Evolutionary conservation across 2,329 filamentous ascomycete genomes (phyloP).

Genomic region (Ophiocordyceps robertsii): DNA sequence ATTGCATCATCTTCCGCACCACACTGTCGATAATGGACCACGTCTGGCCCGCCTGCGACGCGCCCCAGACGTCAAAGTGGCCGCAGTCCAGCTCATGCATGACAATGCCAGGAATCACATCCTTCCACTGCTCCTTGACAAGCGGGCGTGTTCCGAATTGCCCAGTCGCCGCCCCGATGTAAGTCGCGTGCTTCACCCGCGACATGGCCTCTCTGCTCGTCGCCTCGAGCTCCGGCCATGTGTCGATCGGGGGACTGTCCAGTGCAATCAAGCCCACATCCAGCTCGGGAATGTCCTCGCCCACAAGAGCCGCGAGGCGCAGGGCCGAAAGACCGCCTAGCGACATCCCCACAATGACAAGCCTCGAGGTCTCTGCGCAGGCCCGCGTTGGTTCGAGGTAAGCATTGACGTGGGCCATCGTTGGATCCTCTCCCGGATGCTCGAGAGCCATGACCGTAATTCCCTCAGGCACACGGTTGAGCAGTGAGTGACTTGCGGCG

Average conservation of each 20-base stretch:
- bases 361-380: not conserved
- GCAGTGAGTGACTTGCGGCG: not conserved
- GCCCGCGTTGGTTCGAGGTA: not conserved
- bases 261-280: not conserved
- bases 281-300: not conserved
- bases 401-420: not conserved
- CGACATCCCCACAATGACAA: slow-evolving; percentile 1
- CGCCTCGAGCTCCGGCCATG: not conserved
- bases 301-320: not conserved
- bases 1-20: not conserved
- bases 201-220: not conserved
- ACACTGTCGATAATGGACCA: not conserved
- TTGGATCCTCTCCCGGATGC: not conserved
- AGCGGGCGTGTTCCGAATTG: not conserved
- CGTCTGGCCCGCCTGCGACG: not conserved
- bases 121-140: not conserved
- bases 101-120: not conserved
- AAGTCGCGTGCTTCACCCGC: not conserved
- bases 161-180: not conserved
- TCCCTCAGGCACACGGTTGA: not conserved
- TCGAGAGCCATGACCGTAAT: not conserved
- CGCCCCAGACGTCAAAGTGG: slow-evolving; percentile 1
- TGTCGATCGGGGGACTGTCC: not conserved
- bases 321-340: slow-evolving; percentile 1
- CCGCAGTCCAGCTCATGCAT: not conserved